A percentile compares a stretch with the other conserved stretches of the same genome.
phyloP scores from a whole-genome alignment of 345 rosid genomes.

The Brassica incana region DNA sequence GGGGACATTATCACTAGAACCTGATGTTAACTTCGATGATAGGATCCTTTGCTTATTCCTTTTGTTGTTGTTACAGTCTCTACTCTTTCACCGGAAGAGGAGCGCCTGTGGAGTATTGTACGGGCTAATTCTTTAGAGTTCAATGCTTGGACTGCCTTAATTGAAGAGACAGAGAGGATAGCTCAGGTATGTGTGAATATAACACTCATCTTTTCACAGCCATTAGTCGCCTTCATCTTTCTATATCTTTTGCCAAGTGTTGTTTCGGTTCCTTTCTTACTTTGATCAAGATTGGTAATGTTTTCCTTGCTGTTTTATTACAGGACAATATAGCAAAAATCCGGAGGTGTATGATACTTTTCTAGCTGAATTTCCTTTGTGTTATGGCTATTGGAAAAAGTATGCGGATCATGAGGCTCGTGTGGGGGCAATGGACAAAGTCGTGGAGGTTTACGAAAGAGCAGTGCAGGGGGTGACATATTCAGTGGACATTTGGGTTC shows the following conservation, averaged over 20 bases:
- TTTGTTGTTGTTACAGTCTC: slow-evolving; percentile 37
- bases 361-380: slow-evolving; percentile 86
- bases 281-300: neutral
- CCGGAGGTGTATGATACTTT: slow-evolving; percentile 79
- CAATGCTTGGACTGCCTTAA: slow-evolving; percentile 85
- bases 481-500: slow-evolving; percentile 97
- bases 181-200: slow-evolving; percentile 58
- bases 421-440: slow-evolving; percentile 82
- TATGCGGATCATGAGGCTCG: slow-evolving; percentile 95
- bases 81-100: slow-evolving; percentile 76
- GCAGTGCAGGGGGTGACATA: slow-evolving; percentile 91
- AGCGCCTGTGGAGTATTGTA: slow-evolving; percentile 79
- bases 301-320: neutral
- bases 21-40: neutral
- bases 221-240: neutral
- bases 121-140: slow-evolving; percentile 74
- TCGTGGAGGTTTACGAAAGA: slow-evolving; percentile 90
- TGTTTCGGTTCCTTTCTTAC: neutral
- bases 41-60: neutral
- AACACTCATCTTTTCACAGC: neutral
- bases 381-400: slow-evolving; percentile 99
- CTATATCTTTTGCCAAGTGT: neutral
- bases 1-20: neutral
- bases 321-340: slow-evolving; percentile 81
- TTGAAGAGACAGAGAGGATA: slow-evolving; percentile 86